These are phyloP conservation scores for Metschnikowia sp. DNA, from an alignment of 805 yeast species.

Conservation along the genomic window DNA sequence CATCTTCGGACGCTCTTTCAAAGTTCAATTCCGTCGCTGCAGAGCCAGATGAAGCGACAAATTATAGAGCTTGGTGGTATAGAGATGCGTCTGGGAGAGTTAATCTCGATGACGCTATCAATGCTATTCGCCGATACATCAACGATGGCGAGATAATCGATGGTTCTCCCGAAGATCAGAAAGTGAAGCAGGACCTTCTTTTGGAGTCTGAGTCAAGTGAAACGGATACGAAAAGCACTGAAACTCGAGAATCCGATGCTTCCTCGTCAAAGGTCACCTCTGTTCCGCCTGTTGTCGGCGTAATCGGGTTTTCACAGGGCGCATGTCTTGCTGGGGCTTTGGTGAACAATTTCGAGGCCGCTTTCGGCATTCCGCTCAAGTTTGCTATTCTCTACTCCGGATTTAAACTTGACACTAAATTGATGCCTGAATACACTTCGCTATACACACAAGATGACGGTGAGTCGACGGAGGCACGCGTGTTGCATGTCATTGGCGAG, in stretches of 20 bases:
- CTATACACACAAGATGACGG: conserved; percentile 22
- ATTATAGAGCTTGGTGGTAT: conserved; percentile 74
- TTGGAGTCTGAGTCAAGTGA: neutral
- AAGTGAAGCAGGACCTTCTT: conserved; percentile 14
- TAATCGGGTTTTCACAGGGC: conserved; percentile 93
- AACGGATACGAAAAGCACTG: neutral
- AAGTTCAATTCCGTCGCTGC: conserved; percentile 43
- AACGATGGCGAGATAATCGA: conserved; percentile 49
- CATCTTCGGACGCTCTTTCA: conserved; percentile 59
- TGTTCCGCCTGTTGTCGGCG: conserved; percentile 69
- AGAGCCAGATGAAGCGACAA: conserved; percentile 26
- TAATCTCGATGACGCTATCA: conserved; percentile 51
- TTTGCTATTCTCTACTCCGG: conserved; percentile 81
- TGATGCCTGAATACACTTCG: conserved; percentile 22
- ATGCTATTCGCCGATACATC: conserved; percentile 46
- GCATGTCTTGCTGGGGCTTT: conserved; percentile 80
- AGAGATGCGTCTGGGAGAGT: conserved; percentile 46
- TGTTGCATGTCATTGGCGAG: conserved; percentile 81
- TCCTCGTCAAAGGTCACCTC: too few species aligned
- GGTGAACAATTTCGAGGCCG: conserved; percentile 52
- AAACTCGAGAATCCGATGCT: too few species aligned
- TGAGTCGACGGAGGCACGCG: conserved; percentile 20
- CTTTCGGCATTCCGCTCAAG: conserved; percentile 52
- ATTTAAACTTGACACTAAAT: conserved; percentile 32
- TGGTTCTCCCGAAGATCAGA: conserved; percentile 25